These are phyloP conservation scores for Phytopythium sindhum DNA, from an alignment of 352 stramenopile species.

Conservation along the genomic window DNA sequence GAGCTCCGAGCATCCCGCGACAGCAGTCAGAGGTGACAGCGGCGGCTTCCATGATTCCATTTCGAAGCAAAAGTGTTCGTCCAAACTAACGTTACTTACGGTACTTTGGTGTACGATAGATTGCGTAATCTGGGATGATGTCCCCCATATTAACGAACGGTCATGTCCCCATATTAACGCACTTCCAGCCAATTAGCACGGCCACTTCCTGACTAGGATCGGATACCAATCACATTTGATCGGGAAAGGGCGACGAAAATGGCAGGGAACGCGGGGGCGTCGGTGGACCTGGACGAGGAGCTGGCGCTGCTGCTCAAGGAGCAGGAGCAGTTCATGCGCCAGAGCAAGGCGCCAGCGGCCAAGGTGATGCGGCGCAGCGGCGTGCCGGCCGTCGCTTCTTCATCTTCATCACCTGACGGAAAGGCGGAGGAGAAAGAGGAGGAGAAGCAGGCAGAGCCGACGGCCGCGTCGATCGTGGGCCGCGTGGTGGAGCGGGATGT, in stretches of 20 bases:
- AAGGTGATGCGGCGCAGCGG: slow-evolving; percentile 42
- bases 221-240: neutral
- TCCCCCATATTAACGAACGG: no score
- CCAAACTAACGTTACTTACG: neutral
- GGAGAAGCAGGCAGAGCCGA: slow-evolving; percentile 10
- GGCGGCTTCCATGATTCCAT: neutral
- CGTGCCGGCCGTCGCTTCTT: neutral
- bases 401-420: neutral
- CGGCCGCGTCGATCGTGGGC: slow-evolving; percentile 41
- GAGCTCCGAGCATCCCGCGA: no score
- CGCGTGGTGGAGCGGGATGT: slow-evolving; percentile 65
- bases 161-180: no score
- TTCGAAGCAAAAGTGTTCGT: slow-evolving; percentile 1
- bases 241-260: neutral
- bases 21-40: no score
- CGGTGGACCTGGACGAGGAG: slow-evolving; percentile 71
- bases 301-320: slow-evolving; percentile 75
- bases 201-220: no score
- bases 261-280: neutral
- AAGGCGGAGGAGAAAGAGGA: neutral
- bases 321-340: slow-evolving; percentile 72
- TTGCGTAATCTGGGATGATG: neutral
- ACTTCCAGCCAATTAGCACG: neutral
- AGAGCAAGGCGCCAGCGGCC: slow-evolving; percentile 53
- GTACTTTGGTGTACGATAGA: neutral